Conservation (phyloP, 176 grass and related monocot species). For the Tuctoria greenei region DNA sequence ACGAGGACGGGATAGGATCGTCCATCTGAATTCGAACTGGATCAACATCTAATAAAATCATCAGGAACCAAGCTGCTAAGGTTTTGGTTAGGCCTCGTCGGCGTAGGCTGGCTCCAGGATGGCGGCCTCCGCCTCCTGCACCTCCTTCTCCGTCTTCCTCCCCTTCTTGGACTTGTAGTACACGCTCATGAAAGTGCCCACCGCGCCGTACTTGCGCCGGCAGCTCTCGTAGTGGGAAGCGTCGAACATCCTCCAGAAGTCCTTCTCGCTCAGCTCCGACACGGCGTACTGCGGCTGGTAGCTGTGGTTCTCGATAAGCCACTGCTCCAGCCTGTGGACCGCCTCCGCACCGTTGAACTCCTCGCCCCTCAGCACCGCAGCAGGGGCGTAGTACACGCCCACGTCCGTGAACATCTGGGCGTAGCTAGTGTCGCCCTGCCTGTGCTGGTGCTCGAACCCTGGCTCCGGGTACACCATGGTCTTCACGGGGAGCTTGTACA, state of each 20-base stretch:
- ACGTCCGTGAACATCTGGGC: conserved; percentile 94
- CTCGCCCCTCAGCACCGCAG: conserved; percentile 61
- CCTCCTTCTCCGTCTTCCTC: conserved; percentile 99
- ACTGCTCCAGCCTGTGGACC: conserved; percentile 69
- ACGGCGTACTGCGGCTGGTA: conserved; percentile 98
- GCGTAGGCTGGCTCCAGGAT: conserved; percentile 80
- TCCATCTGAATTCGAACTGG: background rate
- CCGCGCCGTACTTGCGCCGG: conserved; percentile 61
- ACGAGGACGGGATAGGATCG: too few species aligned
- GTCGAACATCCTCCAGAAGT: conserved; percentile 99
- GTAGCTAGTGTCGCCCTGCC: conserved; percentile 86
- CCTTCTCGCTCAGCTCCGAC: conserved; percentile 89
- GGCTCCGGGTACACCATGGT: conserved; percentile 88
- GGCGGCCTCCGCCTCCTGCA: conserved; percentile 90
- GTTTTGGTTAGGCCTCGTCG: conserved; percentile 51
- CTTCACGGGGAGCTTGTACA: conserved; percentile 92
- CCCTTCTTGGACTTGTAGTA: conserved; percentile 99
- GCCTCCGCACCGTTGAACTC: conserved; percentile 69
- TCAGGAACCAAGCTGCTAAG: too few species aligned
- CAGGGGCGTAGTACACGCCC: conserved; percentile 80
- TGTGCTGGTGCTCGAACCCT: conserved; percentile 78
- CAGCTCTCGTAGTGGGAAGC: conserved; percentile 84
- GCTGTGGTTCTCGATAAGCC: conserved; percentile 90
- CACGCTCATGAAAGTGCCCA: conserved; percentile 94
- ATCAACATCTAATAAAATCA: background rate